Evolutionary conservation across 164 flowering plant genomes (phyloP).

Genomic region (Magnolia changhungtana): DNA sequence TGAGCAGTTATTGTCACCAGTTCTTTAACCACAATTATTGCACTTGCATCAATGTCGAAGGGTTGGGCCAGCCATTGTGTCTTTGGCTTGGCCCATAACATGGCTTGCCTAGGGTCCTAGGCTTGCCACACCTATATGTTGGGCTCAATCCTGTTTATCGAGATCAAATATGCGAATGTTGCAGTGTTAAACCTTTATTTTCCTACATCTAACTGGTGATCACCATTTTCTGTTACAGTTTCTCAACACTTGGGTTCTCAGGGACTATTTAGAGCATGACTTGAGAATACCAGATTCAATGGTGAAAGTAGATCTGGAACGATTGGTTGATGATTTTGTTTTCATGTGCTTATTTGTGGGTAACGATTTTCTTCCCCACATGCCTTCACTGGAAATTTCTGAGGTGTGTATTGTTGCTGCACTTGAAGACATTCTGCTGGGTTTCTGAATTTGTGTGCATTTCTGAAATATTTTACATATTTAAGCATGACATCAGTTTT

Average conservation of each 20-base stretch:
- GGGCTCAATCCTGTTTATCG: neutral
- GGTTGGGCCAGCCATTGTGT: too few species aligned
- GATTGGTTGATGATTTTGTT: conserved; percentile 60
- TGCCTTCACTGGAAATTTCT: conserved; percentile 48
- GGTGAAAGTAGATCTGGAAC: conserved; percentile 34
- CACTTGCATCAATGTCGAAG: too few species aligned
- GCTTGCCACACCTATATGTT: too few species aligned
- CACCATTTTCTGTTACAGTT: conserved; percentile 34
- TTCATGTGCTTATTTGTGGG: conserved; percentile 61
- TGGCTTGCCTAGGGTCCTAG: too few species aligned
- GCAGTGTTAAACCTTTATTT: neutral
- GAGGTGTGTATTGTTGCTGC: conserved; percentile 29
- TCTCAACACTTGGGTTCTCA: conserved; percentile 46
- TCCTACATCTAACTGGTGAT: neutral
- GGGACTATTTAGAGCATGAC: conserved; percentile 44
- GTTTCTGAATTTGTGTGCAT: neutral
- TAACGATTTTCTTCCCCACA: conserved; percentile 61
- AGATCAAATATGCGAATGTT: neutral
- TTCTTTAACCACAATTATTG: too few species aligned
- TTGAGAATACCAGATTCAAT: conserved; percentile 31
- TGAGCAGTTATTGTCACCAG: too few species aligned
- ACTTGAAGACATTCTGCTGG: neutral
- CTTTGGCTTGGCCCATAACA: too few species aligned
- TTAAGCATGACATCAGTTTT: neutral
- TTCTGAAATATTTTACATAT: neutral